These are phyloP conservation scores for Colletotrichum lini DNA, from an alignment of 2,329 filamentous ascomycete species.

Conservation along the genomic window DNA sequence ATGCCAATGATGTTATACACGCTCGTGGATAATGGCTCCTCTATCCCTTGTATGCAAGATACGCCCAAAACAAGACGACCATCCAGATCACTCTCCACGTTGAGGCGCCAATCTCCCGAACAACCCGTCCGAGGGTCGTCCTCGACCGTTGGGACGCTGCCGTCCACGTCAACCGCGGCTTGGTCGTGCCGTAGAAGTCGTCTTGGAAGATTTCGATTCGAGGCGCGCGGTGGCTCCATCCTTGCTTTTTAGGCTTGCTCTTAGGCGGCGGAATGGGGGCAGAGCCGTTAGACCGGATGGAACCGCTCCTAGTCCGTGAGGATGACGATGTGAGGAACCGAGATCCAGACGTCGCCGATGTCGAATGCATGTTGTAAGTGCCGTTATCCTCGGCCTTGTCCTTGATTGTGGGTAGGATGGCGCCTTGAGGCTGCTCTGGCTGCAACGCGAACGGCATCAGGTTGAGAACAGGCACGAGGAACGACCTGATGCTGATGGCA, in stretches of 20 bases:
- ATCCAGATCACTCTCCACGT: conserved; percentile 75
- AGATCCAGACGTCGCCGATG: conserved; percentile 53
- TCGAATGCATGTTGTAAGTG: conserved; percentile 44
- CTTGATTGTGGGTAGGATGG: conserved; percentile 65
- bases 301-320: conserved; percentile 46
- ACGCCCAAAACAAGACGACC: conserved; percentile 75
- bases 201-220: conserved; percentile 69
- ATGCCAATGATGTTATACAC: conserved; percentile 26
- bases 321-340: conserved; percentile 49
- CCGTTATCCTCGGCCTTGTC: conserved; percentile 67
- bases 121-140: conserved; percentile 62
- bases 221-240: conserved; percentile 61
- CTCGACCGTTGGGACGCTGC: conserved; percentile 47
- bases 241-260: conserved; percentile 55
- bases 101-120: conserved; percentile 73
- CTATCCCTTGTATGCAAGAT: conserved; percentile 75
- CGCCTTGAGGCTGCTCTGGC: conserved; percentile 49
- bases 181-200: conserved; percentile 59
- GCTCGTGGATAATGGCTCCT: conserved; percentile 6
- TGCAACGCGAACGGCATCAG: conserved; percentile 69
- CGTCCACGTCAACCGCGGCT: conserved; percentile 50
- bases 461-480: conserved; percentile 69
- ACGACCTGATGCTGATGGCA: conserved; percentile 66
- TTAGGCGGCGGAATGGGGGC: conserved; percentile 46
- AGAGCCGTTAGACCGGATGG: conserved; percentile 47